These are phyloP conservation scores for Geotrichum fermentans DNA, from an alignment of 1,139 yeast species.

Conservation along the genomic window DNA sequence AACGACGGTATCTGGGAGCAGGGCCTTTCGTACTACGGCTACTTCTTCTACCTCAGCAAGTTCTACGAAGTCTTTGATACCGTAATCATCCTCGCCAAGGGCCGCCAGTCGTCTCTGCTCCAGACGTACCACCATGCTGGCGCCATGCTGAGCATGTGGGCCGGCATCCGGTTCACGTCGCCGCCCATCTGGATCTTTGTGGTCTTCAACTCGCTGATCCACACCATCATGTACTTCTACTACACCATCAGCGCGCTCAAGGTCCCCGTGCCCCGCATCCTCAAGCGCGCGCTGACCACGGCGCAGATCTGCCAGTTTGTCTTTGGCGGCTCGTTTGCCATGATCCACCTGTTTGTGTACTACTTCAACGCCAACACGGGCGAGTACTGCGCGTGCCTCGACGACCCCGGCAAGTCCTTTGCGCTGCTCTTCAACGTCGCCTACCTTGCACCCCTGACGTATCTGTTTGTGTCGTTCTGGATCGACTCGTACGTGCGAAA, in stretches of 20 bases:
- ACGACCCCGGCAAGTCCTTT: slow-evolving; percentile 57
- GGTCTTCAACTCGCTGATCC: slow-evolving; percentile 72
- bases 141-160: slow-evolving; percentile 82
- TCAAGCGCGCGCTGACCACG: slow-evolving; percentile 60
- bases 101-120: slow-evolving; percentile 60
- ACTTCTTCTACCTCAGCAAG: slow-evolving; percentile 66
- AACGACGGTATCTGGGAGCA: slow-evolving; percentile 55
- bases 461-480: slow-evolving; percentile 65
- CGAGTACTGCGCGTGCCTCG: slow-evolving; percentile 50
- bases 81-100: slow-evolving; percentile 60
- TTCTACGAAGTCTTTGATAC: slow-evolving; percentile 73
- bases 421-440: slow-evolving; percentile 60
- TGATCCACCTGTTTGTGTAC: slow-evolving; percentile 57
- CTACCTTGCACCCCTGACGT: slow-evolving; percentile 66
- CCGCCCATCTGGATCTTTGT: slow-evolving; percentile 83
- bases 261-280: slow-evolving; percentile 52
- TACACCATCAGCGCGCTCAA: slow-evolving; percentile 60
- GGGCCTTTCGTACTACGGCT: slow-evolving; percentile 59
- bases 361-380: slow-evolving; percentile 51
- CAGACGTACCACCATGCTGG: slow-evolving; percentile 81
- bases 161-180: slow-evolving; percentile 64
- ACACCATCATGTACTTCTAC: slow-evolving; percentile 71
- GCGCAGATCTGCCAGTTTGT: slow-evolving; percentile 69
- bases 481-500: slow-evolving; percentile 51
- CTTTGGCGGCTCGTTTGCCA: slow-evolving; percentile 64